Base-by-base conservation (phyloP, 331 rosid genomes). In the Acacia pycnantha region DNA sequence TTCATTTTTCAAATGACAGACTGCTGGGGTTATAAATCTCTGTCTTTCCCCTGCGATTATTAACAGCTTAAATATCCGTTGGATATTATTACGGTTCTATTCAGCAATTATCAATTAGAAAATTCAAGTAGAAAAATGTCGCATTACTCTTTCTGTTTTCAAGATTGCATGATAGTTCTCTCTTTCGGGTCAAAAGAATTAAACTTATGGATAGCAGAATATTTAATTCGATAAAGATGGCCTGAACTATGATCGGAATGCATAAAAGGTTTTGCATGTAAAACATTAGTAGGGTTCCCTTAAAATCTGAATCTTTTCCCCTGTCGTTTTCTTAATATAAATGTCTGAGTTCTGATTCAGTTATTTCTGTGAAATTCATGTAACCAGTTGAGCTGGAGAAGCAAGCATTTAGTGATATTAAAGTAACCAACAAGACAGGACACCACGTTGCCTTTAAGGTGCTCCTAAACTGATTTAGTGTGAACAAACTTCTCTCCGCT, bases 401-500 rank as follows among this genome's bases (percentile, higher is more conserved):
- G 87, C 98, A 92, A 87, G 85, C 93, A 79, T 92, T 83, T 83
- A 92, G 97, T 47, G 98, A 93, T 86, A 97, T 95, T 69, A 95
- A 90, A 85, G 92, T 95, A 66, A 56, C 80, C 68, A 95, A 95
- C 86, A 92, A 90, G 90, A 82, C 98, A 22, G 90, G 88, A 87
- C 81, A 83, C 77, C 77, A 90, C 84, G 97, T 93, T 84, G 99
- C 98, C 72, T 95, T 93, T 85, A 95, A 95, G 99, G 99, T 95
- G 81, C 73, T 35, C 40, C 22, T 61, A n/a, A 62, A 64, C 58
- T 53, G 26, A 37, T 19, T n/a, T 37, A 27, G 37, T 27, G 8
- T 29, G 13, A 33, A 40, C 8, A 59, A 21, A 46, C 71, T 76
- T 77, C 77, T 35, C 27, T 33, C 68, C 8, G 56, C 13, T 72